Percentiles rank a stretch among this genome's conserved stretches.
Evolutionary conservation across 129 eudicot species (phyloP).

Genomic region (Escallonia herrerae): DNA sequence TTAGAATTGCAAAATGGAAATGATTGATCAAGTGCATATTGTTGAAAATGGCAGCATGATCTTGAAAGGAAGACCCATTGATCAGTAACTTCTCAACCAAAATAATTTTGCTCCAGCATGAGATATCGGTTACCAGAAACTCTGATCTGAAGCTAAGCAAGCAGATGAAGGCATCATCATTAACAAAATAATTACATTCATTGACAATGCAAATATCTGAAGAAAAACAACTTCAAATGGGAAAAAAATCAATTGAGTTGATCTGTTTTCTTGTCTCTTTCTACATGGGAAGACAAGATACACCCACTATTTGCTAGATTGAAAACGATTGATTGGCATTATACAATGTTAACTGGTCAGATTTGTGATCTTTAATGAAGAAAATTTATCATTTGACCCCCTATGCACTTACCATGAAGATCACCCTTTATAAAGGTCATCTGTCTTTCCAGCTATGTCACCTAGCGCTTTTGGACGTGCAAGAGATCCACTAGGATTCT

Average conservation of each 20-base stretch:
- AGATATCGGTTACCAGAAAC: too few species aligned
- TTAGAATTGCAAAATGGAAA: too few species aligned
- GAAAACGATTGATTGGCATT: neutral
- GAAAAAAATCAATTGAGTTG: neutral
- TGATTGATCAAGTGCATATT: too few species aligned
- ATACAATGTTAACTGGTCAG: constrained; percentile 2
- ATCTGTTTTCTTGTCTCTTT: neutral
- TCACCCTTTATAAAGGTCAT: constrained; percentile 1
- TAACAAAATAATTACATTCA: too few species aligned
- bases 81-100: too few species aligned
- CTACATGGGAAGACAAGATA: neutral
- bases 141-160: too few species aligned
- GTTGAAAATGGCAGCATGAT: too few species aligned
- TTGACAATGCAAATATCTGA: too few species aligned
- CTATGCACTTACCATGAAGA: constrained; percentile 9
- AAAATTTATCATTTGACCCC: constrained; percentile 7
- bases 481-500: constrained; percentile 9
- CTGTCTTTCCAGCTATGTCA: neutral
- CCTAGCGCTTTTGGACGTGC: constrained; percentile 4
- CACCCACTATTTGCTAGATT: neutral
- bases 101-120: too few species aligned
- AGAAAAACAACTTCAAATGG: neutral
- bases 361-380: neutral
- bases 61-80: too few species aligned
- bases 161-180: too few species aligned